A percentile compares a stretch with the other conserved stretches of the same genome.
phyloP scores from a whole-genome alignment of 1,139 yeast species.

The Pichia sp. region DNA sequence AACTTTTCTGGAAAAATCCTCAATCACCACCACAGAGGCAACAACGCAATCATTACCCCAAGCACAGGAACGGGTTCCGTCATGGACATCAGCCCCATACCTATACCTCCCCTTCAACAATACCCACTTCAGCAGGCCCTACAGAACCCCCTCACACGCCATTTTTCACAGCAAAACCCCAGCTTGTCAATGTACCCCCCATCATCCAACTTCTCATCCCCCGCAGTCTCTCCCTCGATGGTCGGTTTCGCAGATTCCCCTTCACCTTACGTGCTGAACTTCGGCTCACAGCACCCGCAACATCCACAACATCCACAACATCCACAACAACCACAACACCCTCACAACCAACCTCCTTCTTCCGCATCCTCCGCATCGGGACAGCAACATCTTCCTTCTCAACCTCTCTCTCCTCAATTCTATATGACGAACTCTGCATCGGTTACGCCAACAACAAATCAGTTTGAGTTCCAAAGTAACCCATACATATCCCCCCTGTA shows the following conservation, averaged over 20 bases:
- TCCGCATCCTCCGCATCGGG: not conserved
- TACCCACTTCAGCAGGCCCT: not conserved
- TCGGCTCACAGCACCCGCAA: not conserved
- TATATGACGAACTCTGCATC: not conserved
- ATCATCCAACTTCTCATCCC: constrained; percentile 9
- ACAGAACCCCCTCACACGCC: constrained; percentile 1
- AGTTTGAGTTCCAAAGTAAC: constrained; percentile 9
- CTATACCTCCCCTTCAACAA: constrained; percentile 1
- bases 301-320: constrained; percentile 3
- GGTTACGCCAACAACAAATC: constrained; percentile 7
- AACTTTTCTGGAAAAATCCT: not conserved
- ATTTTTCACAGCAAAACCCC: not conserved
- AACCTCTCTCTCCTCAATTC: not conserved
- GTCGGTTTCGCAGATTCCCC: constrained; percentile 10
- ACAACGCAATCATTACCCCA: constrained; percentile 12
- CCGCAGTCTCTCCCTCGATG: constrained; percentile 12
- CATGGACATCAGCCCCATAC: constrained; percentile 7
- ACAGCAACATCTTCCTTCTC: not conserved
- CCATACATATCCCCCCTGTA: constrained; percentile 12
- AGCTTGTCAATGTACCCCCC: not conserved
- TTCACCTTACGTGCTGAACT: constrained; percentile 3
- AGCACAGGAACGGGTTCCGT: constrained; percentile 12
- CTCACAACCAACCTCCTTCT: not conserved
- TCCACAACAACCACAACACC: not conserved
- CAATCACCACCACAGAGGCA: not conserved